phyloP scores from a whole-genome alignment of 371 early-diverging fungal genomes.

The Homolaphlyctis polyrhiza region DNA sequence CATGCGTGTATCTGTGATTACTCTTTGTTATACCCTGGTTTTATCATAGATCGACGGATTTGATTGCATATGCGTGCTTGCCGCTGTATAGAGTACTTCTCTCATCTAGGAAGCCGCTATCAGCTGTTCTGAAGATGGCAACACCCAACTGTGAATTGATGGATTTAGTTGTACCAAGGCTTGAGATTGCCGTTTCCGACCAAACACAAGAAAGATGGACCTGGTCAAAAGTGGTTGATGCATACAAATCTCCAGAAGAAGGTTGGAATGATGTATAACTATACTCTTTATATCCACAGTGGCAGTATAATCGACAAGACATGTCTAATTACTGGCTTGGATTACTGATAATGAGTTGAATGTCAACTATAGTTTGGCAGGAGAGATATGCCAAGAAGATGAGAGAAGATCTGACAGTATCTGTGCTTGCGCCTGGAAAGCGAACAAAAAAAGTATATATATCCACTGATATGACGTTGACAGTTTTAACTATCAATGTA shows the following conservation, averaged over 20 bases:
- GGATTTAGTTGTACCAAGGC: constrained; percentile 2
- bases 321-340: no score
- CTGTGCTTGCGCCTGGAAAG: background rate
- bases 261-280: constrained; percentile 6
- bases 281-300: no score
- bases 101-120: constrained; percentile 25
- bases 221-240: constrained; percentile 37
- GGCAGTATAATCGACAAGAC: no score
- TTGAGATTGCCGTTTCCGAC: constrained; percentile 32
- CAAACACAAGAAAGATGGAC: constrained; percentile 29
- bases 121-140: constrained; percentile 17
- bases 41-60: constrained; percentile 20
- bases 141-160: constrained; percentile 7
- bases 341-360: background rate
- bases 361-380: constrained; percentile 16
- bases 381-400: constrained; percentile 17
- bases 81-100: constrained; percentile 32
- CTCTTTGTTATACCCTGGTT: background rate
- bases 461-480: no score
- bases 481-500: no score
- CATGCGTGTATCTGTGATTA: no score
- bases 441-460: no score
- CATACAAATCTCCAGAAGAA: constrained; percentile 26
- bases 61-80: constrained; percentile 18
- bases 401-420: constrained; percentile 11